Evolutionary conservation across 1,284 basidiomycete genomes (phyloP).

Genomic region (Chalciporus sp.): DNA sequence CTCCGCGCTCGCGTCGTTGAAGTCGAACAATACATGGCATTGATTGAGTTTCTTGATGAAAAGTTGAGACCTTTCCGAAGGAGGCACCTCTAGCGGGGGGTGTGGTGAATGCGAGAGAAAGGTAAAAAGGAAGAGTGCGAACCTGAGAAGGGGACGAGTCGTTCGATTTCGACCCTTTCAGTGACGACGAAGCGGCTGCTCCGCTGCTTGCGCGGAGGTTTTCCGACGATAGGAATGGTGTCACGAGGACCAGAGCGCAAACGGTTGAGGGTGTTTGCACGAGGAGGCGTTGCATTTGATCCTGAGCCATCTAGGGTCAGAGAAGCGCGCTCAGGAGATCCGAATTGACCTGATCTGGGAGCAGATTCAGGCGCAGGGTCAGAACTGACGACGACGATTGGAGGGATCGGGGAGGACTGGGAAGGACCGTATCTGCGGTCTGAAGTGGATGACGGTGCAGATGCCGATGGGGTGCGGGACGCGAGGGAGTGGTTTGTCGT

Average conservation of each 20-base stretch:
- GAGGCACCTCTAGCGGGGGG: conserved; percentile 75
- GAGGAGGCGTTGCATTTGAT: conserved; percentile 57
- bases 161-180: conserved; percentile 96
- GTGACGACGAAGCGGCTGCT: conserved; percentile 96
- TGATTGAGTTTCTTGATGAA: conserved; percentile 97
- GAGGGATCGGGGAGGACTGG: conserved; percentile 63
- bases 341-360: conserved; percentile 42
- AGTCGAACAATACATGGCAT: conserved; percentile 97
- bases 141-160: conserved; percentile 93
- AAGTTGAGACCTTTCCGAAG: conserved; percentile 85
- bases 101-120: conserved; percentile 7
- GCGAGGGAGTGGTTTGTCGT: conserved; percentile 44
- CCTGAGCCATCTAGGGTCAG: conserved; percentile 47
- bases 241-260: conserved; percentile 83
- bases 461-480: conserved; percentile 43
- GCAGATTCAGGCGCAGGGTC: conserved; percentile 67
- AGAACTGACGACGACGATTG: conserved; percentile 88
- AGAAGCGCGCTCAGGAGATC: conserved; percentile 55
- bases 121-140: not conserved
- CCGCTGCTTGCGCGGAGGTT: conserved; percentile 93
- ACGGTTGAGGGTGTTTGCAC: conserved; percentile 64
- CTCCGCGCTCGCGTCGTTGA: conserved; percentile 96
- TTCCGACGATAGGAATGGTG: conserved; percentile 92
- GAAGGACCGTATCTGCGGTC: conserved; percentile 59
- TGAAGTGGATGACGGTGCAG: conserved; percentile 37